phyloP scores from a whole-genome alignment of 2,329 filamentous ascomycete genomes.

The Penicillium sp. region DNA sequence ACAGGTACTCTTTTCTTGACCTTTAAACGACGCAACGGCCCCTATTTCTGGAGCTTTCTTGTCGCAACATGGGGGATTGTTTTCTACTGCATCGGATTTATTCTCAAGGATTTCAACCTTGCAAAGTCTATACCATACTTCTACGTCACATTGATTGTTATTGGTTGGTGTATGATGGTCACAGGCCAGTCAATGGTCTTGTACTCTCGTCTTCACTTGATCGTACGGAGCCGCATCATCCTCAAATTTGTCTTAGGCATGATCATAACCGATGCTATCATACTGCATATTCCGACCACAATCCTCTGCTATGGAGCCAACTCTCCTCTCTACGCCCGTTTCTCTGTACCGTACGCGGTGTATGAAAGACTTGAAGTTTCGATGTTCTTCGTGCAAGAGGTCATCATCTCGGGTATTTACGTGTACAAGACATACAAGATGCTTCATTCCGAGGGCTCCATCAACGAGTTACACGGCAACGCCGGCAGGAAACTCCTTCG shows the following conservation, averaged over 20 bases:
- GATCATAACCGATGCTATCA: conserved; percentile 45
- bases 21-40: conserved; percentile 18
- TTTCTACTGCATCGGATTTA: conserved; percentile 14
- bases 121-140: conserved; percentile 23
- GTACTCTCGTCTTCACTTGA: conserved; percentile 49
- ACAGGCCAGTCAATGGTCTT: conserved; percentile 49
- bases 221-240: conserved; percentile 38
- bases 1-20: neutral
- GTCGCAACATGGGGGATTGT: conserved; percentile 16
- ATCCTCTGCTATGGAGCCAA: conserved; percentile 43
- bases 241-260: conserved; percentile 42
- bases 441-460: neutral
- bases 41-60: conserved; percentile 22
- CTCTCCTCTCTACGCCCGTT: conserved; percentile 47
- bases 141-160: conserved; percentile 32
- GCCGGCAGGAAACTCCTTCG: conserved; percentile 8
- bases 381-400: conserved; percentile 45
- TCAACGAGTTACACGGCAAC: neutral
- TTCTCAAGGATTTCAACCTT: conserved; percentile 12
- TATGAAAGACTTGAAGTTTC: conserved; percentile 6
- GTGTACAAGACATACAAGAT: conserved; percentile 50
- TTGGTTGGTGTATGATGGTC: conserved; percentile 43
- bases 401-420: conserved; percentile 54
- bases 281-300: conserved; percentile 44
- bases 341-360: conserved; percentile 1